Evolutionary conservation across 495 filamentous ascomycete genomes (phyloP), one percentile per base, ranked within the genome.

Genomic region (Elasticomyces elasticus): DNA sequence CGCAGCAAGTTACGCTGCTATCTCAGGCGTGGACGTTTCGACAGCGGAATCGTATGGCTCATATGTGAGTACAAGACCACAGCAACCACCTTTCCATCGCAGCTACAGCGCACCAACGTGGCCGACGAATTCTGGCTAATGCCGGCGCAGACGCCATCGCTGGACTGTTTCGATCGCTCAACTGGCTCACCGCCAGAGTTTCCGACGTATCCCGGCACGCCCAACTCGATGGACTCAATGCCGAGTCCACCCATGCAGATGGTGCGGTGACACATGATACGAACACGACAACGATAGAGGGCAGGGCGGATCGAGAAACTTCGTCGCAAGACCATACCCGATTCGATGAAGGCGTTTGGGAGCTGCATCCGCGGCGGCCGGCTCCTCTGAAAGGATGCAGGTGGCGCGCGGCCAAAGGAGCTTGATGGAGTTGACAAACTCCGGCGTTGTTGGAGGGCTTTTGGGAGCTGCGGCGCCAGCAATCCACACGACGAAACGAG

Each of bases 141-240:
- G 22, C 33, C 10, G 25, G n/a, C 50, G 62, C 76, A 94, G 87
- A 91, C 89, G 71, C 89, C 89, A 71, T 80, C 88, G 64, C 79
- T 94, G 63, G 85, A 89, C 58, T 82, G 84, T 17, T 87, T 85
- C 69, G 86, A 90, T 58, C 81, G 83, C 62, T 90, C 87, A 51
- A 72, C 63, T 72, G 82, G 70, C 74, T 83, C 63, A 71, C 85
- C 69, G 64, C 73, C 67, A 69, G 78, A 71, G 38, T 58, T 53
- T 6, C 12, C 60, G 43, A 73, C 75, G 61, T 86, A 84, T 66
- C 84, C 83, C 25, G 74, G 75, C 20, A 87, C 83, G 50, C 84
- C 84, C 26, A 31, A 49, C 45, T 49, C 45, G 5, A 7, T 49
- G 45, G 19, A 49, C 45, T 49, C 45, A 3, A 7, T 49, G 45